Evolutionary conservation across 2,329 filamentous ascomycete genomes (phyloP).

Genomic region (Verticillium zaregamsianum): DNA sequence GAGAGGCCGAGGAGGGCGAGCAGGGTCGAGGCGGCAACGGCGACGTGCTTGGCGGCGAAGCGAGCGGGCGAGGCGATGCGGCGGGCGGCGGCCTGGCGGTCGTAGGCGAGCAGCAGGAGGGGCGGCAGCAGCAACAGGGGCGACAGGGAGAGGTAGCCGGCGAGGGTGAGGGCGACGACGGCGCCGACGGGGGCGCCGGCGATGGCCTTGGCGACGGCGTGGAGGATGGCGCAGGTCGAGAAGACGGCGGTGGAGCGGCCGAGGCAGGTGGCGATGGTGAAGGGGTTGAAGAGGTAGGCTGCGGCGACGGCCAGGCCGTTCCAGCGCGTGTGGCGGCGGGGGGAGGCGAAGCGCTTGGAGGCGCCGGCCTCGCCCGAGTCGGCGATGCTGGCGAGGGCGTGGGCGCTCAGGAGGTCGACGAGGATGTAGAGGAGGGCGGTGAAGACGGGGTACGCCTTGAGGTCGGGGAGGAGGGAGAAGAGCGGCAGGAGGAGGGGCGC

Average conservation of each 20-base stretch:
- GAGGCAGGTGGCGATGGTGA: constrained; percentile 86
- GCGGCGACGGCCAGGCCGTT: constrained; percentile 72
- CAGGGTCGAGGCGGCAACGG: constrained; percentile 51
- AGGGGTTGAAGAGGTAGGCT: constrained; percentile 89
- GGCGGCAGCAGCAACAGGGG: constrained; percentile 83
- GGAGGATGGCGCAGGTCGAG: constrained; percentile 81
- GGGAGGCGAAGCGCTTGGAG: constrained; percentile 74
- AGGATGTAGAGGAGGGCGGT: constrained; percentile 77
- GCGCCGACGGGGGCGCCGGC: constrained; percentile 68
- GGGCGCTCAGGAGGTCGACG: constrained; percentile 77
- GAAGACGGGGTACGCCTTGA: constrained; percentile 61
- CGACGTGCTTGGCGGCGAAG: constrained; percentile 53
- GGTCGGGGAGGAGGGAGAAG: constrained; percentile 81
- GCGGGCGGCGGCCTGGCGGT: constrained; percentile 43
- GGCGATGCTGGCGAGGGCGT: constrained; percentile 74
- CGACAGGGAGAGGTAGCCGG: constrained; percentile 89
- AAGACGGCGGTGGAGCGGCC: constrained; percentile 86
- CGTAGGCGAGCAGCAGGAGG: constrained; percentile 74
- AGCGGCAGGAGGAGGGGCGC: constrained; percentile 86
- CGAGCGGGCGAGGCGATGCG: constrained; percentile 26
- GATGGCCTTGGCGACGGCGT: constrained; percentile 77
- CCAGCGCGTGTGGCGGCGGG: constrained; percentile 71
- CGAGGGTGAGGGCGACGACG: constrained; percentile 80
- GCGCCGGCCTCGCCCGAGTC: constrained; percentile 72
- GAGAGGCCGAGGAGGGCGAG: constrained; percentile 66